phyloP scores from a whole-genome alignment of 2,329 filamentous ascomycete species.

The Alternaria panax region DNA sequence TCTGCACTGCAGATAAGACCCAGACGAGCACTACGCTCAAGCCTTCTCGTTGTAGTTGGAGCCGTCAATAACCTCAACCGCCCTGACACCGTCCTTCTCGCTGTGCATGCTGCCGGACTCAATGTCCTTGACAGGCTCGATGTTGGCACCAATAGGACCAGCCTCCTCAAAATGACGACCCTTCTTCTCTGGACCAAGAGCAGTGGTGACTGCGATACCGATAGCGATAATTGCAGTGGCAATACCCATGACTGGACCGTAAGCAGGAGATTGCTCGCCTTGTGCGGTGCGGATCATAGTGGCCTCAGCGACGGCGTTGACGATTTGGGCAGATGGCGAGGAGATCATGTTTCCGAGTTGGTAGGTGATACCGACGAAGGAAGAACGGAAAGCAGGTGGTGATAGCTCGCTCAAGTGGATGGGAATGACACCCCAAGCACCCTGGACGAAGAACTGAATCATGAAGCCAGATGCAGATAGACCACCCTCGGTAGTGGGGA shows the following conservation, averaged over 20 bases:
- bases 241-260: constrained; percentile 77
- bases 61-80: constrained; percentile 30
- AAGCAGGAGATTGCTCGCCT: constrained; percentile 70
- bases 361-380: constrained; percentile 75
- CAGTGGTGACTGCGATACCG: constrained; percentile 72
- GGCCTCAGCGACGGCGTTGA: constrained; percentile 73
- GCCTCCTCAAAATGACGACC: constrained; percentile 73
- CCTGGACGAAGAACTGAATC: constrained; percentile 65
- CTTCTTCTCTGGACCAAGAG: constrained; percentile 76
- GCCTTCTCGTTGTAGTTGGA: constrained; percentile 13
- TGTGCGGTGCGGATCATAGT: constrained; percentile 58
- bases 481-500: constrained; percentile 65
- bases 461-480: constrained; percentile 73
- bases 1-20: not conserved
- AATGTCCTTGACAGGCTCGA: constrained; percentile 37
- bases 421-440: constrained; percentile 56
- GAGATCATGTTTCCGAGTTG: constrained; percentile 79
- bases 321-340: constrained; percentile 76
- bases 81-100: constrained; percentile 36
- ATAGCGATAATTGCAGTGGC: constrained; percentile 78
- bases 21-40: not conserved
- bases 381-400: constrained; percentile 73
- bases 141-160: constrained; percentile 58
- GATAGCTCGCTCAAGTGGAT: constrained; percentile 79
- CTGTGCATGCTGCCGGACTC: constrained; percentile 39